Base-by-base conservation (phyloP, 345 rosid species). In the Erucastrum elatum region DNA sequence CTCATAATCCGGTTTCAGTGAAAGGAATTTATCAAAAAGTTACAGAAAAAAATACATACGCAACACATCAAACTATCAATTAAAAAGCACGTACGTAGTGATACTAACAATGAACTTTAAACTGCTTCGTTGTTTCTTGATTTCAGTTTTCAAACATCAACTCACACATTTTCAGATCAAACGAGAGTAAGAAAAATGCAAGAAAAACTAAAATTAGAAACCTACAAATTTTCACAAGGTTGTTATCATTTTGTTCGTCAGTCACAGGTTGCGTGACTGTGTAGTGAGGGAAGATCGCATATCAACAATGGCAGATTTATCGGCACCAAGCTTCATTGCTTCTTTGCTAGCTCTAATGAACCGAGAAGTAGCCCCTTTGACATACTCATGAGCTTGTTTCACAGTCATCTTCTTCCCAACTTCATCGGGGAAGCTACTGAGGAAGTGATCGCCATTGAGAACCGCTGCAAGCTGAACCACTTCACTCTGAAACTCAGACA, bases 381-480 rank as follows among this genome's bases (percentile, higher is more conserved):
- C 90, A 34, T 95, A 95, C 16, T 87, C 87, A 27, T 89, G 90
- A 79, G 94, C 99, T 85, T 89, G 88, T 84, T 84, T 89, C 26
- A 95, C 99, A 0, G 82, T 89, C 98, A 95, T 90, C 79, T 88
- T 91, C 88, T 88, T 88, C 69, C 91, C 81, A 87, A 89, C 88
- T 82, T 88, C 86, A 26, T 91, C 85, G 0, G 90, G 97, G 82
- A 86, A 95, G 80, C 96, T 93, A 87, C 93, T 91, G 64, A 91
- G 81, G 84, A 86, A 90, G 53, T 95, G 97, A 77, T 95, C 99
- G 0, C 98, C 99, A 0, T 88, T 93, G 3, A 95, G 98, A 75
- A 91, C 97, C 6, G 97, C 98, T 6, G 94, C 99, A 59, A 95
- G 84, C 65, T 95, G 99, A 81, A 95, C 99, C 2, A 95, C 78